Conservation (phyloP, 345 rosid species). For the Corchorus olitorius region DNA sequence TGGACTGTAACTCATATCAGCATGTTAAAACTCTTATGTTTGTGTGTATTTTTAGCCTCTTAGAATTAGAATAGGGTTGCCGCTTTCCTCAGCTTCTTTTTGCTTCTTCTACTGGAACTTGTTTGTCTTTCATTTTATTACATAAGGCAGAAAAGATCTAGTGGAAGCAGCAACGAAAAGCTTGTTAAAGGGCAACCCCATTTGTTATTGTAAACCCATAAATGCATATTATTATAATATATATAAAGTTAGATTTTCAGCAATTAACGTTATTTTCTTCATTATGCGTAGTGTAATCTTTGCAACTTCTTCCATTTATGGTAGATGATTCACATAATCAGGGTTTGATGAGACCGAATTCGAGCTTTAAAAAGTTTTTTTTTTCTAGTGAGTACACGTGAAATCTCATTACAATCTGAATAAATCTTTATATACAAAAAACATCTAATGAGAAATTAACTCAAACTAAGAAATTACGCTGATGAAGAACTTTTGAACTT, state of each 20-base stretch:
- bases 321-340: no score
- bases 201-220: slow-evolving; percentile 8
- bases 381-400: no score
- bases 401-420: no score
- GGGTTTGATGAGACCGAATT: no score
- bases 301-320: background rate
- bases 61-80: slow-evolving; percentile 22
- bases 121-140: slow-evolving; percentile 41
- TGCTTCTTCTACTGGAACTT: slow-evolving; percentile 86
- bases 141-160: slow-evolving; percentile 57
- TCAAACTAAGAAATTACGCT: no score
- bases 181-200: slow-evolving; percentile 54
- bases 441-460: no score
- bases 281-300: background rate
- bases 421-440: no score
- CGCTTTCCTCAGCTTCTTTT: slow-evolving; percentile 74
- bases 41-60: background rate
- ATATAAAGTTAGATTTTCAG: no score
- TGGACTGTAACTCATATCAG: background rate
- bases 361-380: no score
- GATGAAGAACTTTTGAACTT: no score
- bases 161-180: slow-evolving; percentile 99
- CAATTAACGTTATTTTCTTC: background rate
- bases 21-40: background rate
- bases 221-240: background rate